Conservation (phyloP, 176 grass and related monocot genomes). For the bread wheat (Triticum aestivum) region IWGSC_CS_RefSeq_v2.1 NC_057809.1:76819365-76819864, state of each 20-base stretch:
- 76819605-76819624: neutral
- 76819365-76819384: too few species aligned
- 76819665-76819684: neutral
- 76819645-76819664: neutral
- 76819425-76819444: too few species aligned
- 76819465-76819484: too few species aligned
- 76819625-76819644: neutral
- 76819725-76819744: slow-evolving; percentile 32
- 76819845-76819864: neutral
- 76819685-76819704: neutral
- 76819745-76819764: neutral
- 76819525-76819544: too few species aligned
- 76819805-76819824: neutral
- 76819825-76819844: neutral
- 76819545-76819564: too few species aligned
- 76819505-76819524: too few species aligned
- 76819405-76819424: too few species aligned
- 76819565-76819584: too few species aligned
- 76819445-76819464: too few species aligned
- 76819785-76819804: neutral
- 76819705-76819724: slow-evolving; percentile 24
- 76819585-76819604: too few species aligned
- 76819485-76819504: too few species aligned
- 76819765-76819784: neutral
- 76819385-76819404: too few species aligned